Conservation (phyloP, 768 basidiomycete genomes). For the Vararia minispora region DNA sequence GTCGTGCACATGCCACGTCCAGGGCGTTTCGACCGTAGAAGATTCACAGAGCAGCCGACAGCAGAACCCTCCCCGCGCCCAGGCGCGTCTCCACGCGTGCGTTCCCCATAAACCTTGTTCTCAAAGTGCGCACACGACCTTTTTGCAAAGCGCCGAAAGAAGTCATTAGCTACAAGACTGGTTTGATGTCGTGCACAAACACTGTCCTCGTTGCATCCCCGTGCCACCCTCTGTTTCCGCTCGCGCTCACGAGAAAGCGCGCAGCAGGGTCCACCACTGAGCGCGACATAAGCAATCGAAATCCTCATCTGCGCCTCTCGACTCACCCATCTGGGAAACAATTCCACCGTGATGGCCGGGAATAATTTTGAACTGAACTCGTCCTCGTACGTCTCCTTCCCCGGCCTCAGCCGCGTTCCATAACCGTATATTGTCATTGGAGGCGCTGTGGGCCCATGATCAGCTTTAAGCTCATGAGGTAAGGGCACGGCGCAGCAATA, state of each 20-base stretch:
- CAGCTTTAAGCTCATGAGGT: no score
- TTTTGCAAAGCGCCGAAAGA: no score
- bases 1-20: no score
- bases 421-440: constrained; percentile 83
- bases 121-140: no score
- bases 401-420: constrained; percentile 84
- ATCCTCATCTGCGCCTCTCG: constrained; percentile 9
- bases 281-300: not conserved
- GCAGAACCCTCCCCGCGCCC: no score
- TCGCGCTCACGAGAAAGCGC: constrained; percentile 81
- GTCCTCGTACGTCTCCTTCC: constrained; percentile 52
- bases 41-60: no score
- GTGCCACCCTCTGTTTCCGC: constrained; percentile 90
- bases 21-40: no score
- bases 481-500: no score
- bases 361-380: constrained; percentile 88
- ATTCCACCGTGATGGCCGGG: constrained; percentile 94
- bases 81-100: no score
- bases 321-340: constrained; percentile 86
- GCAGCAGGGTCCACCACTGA: constrained; percentile 80
- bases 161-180: no score
- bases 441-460: no score
- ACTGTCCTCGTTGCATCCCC: constrained; percentile 86
- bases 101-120: no score
- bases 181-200: constrained; percentile 81